A percentile compares a stretch with the other conserved stretches of the same genome.
Conservation (phyloP, 371 early-diverging fungal species). For the Rhizopus arrhizus region DNA sequence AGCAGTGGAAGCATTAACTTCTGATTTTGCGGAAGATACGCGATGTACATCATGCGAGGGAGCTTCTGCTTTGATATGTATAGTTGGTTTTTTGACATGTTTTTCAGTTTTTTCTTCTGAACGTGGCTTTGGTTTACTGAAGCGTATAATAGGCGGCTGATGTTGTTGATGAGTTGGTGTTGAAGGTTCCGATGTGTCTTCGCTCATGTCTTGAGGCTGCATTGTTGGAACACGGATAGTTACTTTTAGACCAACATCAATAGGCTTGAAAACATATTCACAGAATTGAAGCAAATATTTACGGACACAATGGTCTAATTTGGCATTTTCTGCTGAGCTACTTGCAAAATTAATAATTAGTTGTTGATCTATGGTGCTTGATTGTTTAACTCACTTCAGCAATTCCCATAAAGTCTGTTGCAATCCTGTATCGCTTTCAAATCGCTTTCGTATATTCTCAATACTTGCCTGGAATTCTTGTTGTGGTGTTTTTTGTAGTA, state of each 20-base stretch:
- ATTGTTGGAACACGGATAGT: conserved; percentile 50
- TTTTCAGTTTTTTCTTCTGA: conserved; percentile 24
- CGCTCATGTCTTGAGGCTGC: conserved; percentile 21
- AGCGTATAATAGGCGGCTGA: conserved; percentile 28
- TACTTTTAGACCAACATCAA: conserved; percentile 58
- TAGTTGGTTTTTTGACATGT: conserved; percentile 21
- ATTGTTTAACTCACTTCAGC: conserved; percentile 35
- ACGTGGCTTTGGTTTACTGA: conserved; percentile 35
- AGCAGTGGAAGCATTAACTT: neutral
- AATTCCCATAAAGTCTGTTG: conserved; percentile 47
- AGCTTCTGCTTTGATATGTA: conserved; percentile 25
- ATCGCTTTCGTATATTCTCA: conserved; percentile 39
- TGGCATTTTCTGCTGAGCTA: conserved; percentile 36
- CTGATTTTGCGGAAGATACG: conserved; percentile 1
- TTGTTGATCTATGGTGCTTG: neutral
- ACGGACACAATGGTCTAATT: conserved; percentile 56
- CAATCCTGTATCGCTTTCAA: conserved; percentile 37
- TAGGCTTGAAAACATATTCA: conserved; percentile 62
- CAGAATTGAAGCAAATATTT: conserved; percentile 63
- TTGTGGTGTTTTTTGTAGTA: conserved; percentile 29
- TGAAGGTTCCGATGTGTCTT: conserved; percentile 28
- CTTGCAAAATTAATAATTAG: neutral
- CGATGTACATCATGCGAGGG: conserved; percentile 5
- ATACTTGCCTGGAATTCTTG: conserved; percentile 39
- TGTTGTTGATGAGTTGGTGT: conserved; percentile 24